Conservation (phyloP, 2,329 filamentous ascomycete genomes). For the Calonectria honghensis region DNA sequence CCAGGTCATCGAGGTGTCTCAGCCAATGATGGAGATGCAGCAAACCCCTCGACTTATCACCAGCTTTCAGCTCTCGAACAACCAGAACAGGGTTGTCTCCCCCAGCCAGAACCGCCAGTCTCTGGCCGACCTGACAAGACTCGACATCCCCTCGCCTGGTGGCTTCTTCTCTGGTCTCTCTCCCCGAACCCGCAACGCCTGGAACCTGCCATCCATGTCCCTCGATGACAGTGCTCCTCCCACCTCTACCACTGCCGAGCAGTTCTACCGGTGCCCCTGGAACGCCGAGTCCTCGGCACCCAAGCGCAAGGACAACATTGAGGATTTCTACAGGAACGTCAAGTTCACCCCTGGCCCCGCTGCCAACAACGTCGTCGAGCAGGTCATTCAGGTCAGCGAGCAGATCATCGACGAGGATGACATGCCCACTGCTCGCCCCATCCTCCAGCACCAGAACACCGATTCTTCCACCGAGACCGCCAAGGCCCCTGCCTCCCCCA, state of each 20-base stretch:
- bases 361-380: conserved; percentile 71
- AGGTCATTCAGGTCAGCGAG: conserved; percentile 76
- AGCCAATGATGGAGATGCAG: conserved; percentile 65
- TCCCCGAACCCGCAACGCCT: conserved; percentile 84
- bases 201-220: conserved; percentile 78
- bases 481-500: conserved; percentile 63
- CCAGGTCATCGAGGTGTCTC: conserved; percentile 67
- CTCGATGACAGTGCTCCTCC: conserved; percentile 77
- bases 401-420: conserved; percentile 71
- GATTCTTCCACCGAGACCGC: conserved; percentile 57
- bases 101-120: conserved; percentile 68
- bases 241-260: conserved; percentile 92
- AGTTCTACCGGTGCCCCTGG: conserved; percentile 93
- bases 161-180: conserved; percentile 93
- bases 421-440: conserved; percentile 79
- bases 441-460: conserved; percentile 58
- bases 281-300: conserved; percentile 65
- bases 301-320: conserved; percentile 60
- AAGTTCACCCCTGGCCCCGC: conserved; percentile 65
- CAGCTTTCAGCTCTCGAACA: conserved; percentile 55
- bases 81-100: conserved; percentile 53
- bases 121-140: conserved; percentile 82
- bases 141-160: conserved; percentile 93
- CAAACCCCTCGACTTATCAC: conserved; percentile 71
- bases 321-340: conserved; percentile 62